phyloP scores from a whole-genome alignment of 2,329 filamentous ascomycete species.

The Furcasterigmium furcatum region DNA sequence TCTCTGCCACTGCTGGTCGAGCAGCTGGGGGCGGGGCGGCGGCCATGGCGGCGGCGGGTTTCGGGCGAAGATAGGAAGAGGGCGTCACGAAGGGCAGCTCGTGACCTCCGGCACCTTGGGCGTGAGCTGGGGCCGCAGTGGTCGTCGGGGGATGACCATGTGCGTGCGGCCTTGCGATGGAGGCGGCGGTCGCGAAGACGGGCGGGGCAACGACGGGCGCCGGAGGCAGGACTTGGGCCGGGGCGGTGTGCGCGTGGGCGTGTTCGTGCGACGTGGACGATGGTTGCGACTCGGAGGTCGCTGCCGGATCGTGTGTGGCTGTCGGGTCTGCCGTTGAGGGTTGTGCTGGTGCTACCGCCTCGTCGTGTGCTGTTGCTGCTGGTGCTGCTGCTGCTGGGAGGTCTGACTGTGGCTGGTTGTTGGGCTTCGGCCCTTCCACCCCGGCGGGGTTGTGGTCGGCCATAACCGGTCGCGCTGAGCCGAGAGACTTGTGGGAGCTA shows the following conservation, averaged over 20 bases:
- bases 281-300: not conserved
- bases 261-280: not conserved
- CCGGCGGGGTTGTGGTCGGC: slow-evolving; percentile 3
- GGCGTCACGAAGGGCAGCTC: slow-evolving; percentile 58
- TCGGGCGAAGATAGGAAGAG: slow-evolving; percentile 52
- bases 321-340: slow-evolving; percentile 1
- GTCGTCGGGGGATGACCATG: slow-evolving; percentile 1
- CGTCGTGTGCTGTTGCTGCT: not conserved
- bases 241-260: not conserved
- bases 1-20: slow-evolving; percentile 16
- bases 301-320: not conserved
- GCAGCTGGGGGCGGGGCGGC: slow-evolving; percentile 3
- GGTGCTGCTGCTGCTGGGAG: not conserved
- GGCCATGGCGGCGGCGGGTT: slow-evolving; percentile 11
- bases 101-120: slow-evolving; percentile 25
- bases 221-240: not conserved
- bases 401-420: not conserved
- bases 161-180: slow-evolving; percentile 13
- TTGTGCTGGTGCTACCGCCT: slow-evolving; percentile 1
- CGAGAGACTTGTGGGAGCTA: slow-evolving; percentile 5
- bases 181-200: slow-evolving; percentile 14
- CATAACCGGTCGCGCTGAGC: slow-evolving; percentile 4
- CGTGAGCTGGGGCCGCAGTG: slow-evolving; percentile 15
- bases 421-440: not conserved
- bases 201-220: slow-evolving; percentile 8